A percentile compares a stretch with the other conserved stretches of the same genome.
phyloP scores from a whole-genome alignment of 2,329 filamentous ascomycete genomes.

The Beauveria brongniartii region DNA sequence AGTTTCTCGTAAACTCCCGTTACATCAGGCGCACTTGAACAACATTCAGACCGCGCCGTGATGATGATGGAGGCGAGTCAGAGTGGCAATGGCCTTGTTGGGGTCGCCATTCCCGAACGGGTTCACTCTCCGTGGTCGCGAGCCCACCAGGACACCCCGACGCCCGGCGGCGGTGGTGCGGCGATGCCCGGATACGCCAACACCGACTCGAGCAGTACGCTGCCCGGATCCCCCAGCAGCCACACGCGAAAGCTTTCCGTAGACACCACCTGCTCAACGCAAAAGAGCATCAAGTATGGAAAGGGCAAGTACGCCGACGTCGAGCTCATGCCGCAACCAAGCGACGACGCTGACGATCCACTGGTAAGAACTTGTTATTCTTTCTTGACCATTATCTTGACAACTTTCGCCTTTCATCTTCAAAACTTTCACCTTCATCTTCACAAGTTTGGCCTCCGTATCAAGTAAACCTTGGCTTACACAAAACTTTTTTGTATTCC shows the following conservation, averaged over 20 bases:
- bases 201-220: constrained; percentile 2
- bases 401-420: background rate
- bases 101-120: background rate
- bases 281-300: constrained; percentile 37
- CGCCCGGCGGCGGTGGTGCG: background rate
- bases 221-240: background rate
- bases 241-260: constrained; percentile 12
- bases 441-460: background rate
- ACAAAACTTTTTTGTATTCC: background rate
- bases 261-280: constrained; percentile 11
- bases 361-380: constrained; percentile 30
- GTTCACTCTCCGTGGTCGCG: constrained; percentile 2
- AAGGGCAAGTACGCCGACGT: constrained; percentile 33
- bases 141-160: background rate
- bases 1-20: too few relatives aligned
- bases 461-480: background rate
- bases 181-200: background rate
- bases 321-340: constrained; percentile 47
- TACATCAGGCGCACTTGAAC: too few relatives aligned
- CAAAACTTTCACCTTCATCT: background rate
- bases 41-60: background rate
- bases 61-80: background rate
- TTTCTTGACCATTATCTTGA: background rate
- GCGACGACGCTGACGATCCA: constrained; percentile 45
- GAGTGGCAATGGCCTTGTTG: background rate